Evolutionary conservation across 176 grass and related monocot species (phyloP).

Genomic region (Oryza glaberrima): DNA sequence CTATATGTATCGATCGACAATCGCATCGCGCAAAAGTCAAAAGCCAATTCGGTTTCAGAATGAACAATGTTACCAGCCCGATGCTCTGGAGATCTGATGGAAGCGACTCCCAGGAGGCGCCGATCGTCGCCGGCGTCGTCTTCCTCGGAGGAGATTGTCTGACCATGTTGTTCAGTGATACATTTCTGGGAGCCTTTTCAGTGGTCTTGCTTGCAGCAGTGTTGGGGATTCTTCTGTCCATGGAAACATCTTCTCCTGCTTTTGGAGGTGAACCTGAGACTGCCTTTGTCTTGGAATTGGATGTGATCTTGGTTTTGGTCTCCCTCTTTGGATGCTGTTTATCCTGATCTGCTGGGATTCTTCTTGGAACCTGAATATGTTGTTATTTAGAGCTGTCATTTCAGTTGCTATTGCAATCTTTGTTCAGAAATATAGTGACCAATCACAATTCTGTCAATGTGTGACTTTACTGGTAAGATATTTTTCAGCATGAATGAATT

Average conservation of each 20-base stretch:
- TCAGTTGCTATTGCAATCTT: background rate
- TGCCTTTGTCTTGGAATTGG: conserved; percentile 27
- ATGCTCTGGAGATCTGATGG: conserved; percentile 41
- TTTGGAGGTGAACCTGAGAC: conserved; percentile 9
- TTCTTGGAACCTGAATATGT: conserved; percentile 61
- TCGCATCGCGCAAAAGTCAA: background rate
- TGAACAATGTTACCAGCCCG: conserved; percentile 15
- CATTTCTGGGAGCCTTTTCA: conserved; percentile 29
- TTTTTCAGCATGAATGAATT: background rate
- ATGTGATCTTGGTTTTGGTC: conserved; percentile 46
- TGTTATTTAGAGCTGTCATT: background rate
- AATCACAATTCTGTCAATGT: background rate
- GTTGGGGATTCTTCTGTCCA: conserved; percentile 31
- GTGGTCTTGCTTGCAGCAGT: conserved; percentile 26
- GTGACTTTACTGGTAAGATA: background rate
- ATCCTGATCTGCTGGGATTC: conserved; percentile 43
- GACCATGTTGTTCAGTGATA: conserved; percentile 41
- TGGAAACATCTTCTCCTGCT: background rate
- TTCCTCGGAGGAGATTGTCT: conserved; percentile 41
- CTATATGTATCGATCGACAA: too few relatives aligned
- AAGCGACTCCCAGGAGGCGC: conserved; percentile 69
- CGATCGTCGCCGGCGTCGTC: conserved; percentile 46
- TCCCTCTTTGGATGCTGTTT: conserved; percentile 56
- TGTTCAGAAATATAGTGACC: background rate
- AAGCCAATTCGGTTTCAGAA: background rate